Percentiles rank a stretch among this genome's conserved stretches.
Evolutionary conservation across 2,329 filamentous ascomycete species (phyloP).

Genomic region (Calonectria pauciramosa): DNA sequence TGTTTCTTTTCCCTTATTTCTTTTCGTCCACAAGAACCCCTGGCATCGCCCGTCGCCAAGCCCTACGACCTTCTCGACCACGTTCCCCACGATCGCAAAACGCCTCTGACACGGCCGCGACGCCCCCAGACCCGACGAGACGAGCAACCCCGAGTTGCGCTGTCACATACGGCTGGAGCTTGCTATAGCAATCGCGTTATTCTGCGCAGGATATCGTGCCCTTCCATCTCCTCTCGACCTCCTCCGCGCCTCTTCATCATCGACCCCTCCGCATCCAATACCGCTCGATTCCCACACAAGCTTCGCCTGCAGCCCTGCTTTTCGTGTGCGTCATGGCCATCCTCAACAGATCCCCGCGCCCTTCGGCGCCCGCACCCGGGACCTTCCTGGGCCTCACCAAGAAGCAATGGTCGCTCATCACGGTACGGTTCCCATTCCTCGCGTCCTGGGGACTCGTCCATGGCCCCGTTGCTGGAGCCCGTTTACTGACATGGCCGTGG

Average conservation of each 20-base stretch:
- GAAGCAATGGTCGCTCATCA: constrained; percentile 45
- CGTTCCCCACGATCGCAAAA: constrained; percentile 1
- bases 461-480: neutral
- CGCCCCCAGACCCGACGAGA: neutral
- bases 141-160: neutral
- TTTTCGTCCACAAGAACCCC: neutral
- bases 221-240: neutral
- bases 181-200: constrained; percentile 35
- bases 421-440: constrained; percentile 23
- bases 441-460: neutral
- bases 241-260: neutral
- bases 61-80: neutral
- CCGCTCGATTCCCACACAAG: constrained; percentile 6
- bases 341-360: constrained; percentile 32
- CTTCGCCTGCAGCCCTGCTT: constrained; percentile 6
- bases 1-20: neutral
- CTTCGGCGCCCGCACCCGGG: constrained; percentile 23
- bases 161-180: constrained; percentile 32
- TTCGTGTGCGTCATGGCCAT: constrained; percentile 40
- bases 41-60: constrained; percentile 2
- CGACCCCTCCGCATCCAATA: neutral
- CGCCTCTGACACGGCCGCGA: neutral
- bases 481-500: constrained; percentile 29
- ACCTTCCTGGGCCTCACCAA: constrained; percentile 42
- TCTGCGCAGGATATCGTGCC: constrained; percentile 28